A percentile compares a stretch with the other conserved stretches of the same genome.
These are phyloP conservation scores for Sarocladium kiliense DNA, from an alignment of 2,329 filamentous ascomycete genomes.

Conservation along the genomic window DNA sequence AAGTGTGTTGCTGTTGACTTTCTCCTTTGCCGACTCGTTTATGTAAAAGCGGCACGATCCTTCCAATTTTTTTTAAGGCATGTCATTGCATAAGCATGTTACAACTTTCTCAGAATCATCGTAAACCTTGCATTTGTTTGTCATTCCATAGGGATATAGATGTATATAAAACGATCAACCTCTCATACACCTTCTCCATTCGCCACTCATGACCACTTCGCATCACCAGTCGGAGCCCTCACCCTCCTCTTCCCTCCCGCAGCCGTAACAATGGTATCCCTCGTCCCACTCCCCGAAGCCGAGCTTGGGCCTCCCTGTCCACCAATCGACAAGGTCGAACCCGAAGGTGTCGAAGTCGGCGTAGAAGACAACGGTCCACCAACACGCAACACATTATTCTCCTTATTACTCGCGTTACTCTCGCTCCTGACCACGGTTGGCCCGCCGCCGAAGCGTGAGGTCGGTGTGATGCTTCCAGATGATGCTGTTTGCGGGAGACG, in stretches of 20 bases:
- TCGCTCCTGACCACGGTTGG: conserved; percentile 30
- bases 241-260: neutral
- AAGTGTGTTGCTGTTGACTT: neutral
- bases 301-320: neutral
- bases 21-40: neutral
- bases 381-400: conserved; percentile 20
- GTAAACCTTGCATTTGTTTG: too few relatives aligned
- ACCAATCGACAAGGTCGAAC: conserved; percentile 10
- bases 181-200: neutral
- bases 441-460: neutral
- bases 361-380: neutral
- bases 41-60: too few relatives aligned
- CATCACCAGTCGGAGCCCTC: neutral
- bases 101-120: too few relatives aligned
- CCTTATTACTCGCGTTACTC: conserved; percentile 34
- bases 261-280: conserved; percentile 1
- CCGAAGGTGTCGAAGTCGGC: conserved; percentile 13
- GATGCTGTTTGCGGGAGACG: conserved; percentile 34
- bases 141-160: too few relatives aligned
- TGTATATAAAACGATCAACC: neutral
- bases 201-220: neutral
- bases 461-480: conserved; percentile 16
- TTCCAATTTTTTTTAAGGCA: too few relatives aligned
- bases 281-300: neutral
- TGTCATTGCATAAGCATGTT: too few relatives aligned